phyloP scores from a whole-genome alignment of 1,284 basidiomycete species.

The Melampsora americana region DNA sequence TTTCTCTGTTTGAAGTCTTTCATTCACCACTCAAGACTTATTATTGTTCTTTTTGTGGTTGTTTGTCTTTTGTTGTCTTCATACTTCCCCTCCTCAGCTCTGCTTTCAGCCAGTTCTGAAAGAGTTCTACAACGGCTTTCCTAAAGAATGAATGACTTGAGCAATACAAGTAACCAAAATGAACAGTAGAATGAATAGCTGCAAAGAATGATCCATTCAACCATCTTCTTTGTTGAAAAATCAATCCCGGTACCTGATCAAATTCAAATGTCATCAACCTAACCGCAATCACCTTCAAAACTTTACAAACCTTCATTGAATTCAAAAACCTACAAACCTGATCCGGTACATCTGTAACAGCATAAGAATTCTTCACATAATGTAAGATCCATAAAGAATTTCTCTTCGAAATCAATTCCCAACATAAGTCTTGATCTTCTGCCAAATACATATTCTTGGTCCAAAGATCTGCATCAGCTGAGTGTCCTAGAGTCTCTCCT shows the following conservation, averaged over 20 bases:
- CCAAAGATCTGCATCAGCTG: conserved; percentile 74
- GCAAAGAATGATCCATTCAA: conserved; percentile 96
- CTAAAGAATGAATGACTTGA: conserved; percentile 65
- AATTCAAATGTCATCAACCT: too few species aligned
- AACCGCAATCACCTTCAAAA: conserved; percentile 19
- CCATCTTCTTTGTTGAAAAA: conserved; percentile 92
- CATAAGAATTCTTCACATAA: conserved; percentile 59
- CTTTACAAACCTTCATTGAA: conserved; percentile 51
- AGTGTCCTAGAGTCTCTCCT: conserved; percentile 85
- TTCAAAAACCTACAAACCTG: conserved; percentile 58
- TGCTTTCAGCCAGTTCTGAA: too few species aligned
- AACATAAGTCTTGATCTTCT: conserved; percentile 90
- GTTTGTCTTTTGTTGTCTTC: too few species aligned
- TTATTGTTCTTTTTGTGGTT: too few species aligned
- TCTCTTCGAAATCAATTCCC: conserved; percentile 89
- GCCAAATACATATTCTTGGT: conserved; percentile 65
- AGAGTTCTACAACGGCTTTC: too few species aligned
- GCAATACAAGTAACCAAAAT: conserved; percentile 86
- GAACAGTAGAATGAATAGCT: conserved; percentile 85
- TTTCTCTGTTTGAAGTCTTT: too few species aligned
- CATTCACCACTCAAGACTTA: too few species aligned
- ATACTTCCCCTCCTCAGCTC: too few species aligned
- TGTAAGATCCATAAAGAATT: conserved; percentile 51
- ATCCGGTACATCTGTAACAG: conserved; percentile 82
- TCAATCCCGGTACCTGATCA: conserved; percentile 65